Percentiles rank a stretch among this genome's conserved stretches.
These are phyloP conservation scores for Acanthamoeba quina DNA, from an alignment of 208 protist species.

Conservation along the genomic window DNA sequence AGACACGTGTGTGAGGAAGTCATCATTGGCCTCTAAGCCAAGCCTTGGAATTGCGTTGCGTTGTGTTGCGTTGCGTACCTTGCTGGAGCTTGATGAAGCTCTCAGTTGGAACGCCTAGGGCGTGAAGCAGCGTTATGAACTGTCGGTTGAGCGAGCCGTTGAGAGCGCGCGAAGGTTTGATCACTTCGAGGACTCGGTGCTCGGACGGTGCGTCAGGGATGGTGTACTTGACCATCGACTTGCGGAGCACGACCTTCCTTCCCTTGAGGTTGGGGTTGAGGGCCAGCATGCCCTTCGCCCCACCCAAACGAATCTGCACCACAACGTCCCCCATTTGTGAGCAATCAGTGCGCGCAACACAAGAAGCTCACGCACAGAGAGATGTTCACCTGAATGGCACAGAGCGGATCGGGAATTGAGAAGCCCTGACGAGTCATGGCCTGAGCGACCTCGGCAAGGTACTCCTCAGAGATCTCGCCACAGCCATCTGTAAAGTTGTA, in stretches of 20 bases:
- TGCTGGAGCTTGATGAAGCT: conserved; percentile 37
- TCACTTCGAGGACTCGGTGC: conserved; percentile 24
- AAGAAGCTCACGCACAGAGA: too few relatives aligned
- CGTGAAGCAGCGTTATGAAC: conserved; percentile 48
- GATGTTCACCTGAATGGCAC: background rate
- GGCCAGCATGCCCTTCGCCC: conserved; percentile 48
- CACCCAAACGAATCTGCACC: conserved; percentile 15
- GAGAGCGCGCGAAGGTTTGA: background rate
- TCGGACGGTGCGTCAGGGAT: background rate
- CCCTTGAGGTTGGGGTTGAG: background rate
- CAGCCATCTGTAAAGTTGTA: conserved; percentile 60
- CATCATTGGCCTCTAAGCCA: background rate
- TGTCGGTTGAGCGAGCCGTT: too few relatives aligned
- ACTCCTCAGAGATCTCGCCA: conserved; percentile 37
- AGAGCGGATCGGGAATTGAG: too few relatives aligned
- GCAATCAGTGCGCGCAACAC: too few relatives aligned
- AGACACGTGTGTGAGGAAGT: too few relatives aligned
- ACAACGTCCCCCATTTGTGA: background rate
- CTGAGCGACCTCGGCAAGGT: background rate
- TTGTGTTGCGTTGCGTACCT: background rate
- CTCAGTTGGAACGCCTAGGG: background rate
- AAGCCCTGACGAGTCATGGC: too few relatives aligned
- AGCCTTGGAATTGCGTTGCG: background rate
- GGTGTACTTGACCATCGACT: conserved; percentile 56
- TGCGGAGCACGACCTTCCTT: background rate